phyloP scores from a whole-genome alignment of 305 asterid genomes.

The Andrographis paniculata region DNA sequence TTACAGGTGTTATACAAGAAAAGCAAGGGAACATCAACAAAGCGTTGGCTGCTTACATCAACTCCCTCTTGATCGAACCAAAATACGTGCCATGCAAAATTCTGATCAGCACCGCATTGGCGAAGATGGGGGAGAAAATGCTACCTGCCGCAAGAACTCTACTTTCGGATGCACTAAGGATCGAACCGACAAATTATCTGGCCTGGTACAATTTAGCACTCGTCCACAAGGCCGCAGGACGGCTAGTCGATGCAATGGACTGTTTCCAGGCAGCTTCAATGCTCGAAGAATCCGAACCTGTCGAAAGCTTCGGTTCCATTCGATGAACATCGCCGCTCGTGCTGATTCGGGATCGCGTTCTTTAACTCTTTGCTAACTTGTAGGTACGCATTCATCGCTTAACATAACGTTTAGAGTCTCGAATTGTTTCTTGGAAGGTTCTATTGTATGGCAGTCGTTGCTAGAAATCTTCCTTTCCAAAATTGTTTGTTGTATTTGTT shows the following conservation, averaged over 20 bases:
- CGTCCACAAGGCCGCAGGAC: constrained; percentile 80
- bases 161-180: constrained; percentile 79
- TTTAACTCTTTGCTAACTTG: constrained; percentile 33
- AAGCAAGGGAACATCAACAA: constrained; percentile 46
- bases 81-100: constrained; percentile 79
- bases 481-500: too few relatives aligned
- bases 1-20: constrained; percentile 64
- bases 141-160: constrained; percentile 75
- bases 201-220: constrained; percentile 88
- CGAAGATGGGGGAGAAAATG: constrained; percentile 56
- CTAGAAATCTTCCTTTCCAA: too few relatives aligned
- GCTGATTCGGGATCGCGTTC: constrained; percentile 20
- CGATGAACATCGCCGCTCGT: constrained; percentile 23
- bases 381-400: too few relatives aligned
- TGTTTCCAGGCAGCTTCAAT: constrained; percentile 95
- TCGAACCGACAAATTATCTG: constrained; percentile 71
- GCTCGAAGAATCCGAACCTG: constrained; percentile 88
- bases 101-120: constrained; percentile 46
- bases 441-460: too few relatives aligned
- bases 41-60: constrained; percentile 58
- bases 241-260: constrained; percentile 79
- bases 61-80: constrained; percentile 72
- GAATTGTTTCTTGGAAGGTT: too few relatives aligned
- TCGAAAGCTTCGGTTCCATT: constrained; percentile 71
- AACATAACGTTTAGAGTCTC: too few relatives aligned